Evolutionary conservation across 805 yeast genomes (phyloP).

Genomic region (Wickerhamiella azymoides): DNA sequence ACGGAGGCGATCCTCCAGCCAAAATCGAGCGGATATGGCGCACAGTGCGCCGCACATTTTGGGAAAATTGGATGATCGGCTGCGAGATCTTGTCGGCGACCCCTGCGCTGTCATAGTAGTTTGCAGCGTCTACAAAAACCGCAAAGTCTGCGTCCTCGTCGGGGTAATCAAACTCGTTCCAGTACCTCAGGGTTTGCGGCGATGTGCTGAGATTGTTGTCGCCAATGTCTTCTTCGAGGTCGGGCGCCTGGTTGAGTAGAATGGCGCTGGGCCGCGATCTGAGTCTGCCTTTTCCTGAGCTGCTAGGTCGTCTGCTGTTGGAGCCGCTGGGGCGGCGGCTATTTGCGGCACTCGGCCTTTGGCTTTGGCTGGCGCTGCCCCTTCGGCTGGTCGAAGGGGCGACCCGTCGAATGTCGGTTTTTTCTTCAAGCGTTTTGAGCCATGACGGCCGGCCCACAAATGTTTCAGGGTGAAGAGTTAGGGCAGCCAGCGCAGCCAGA

Average conservation of each 20-base stretch:
- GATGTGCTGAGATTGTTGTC: not conserved
- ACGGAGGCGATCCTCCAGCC: conserved; percentile 8
- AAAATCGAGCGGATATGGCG: conserved; percentile 7
- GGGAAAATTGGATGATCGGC: conserved; percentile 20
- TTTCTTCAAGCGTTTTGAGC: conserved; percentile 25
- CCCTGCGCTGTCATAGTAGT: conserved; percentile 21
- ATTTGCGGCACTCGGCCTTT: too few relatives aligned
- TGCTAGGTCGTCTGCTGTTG: not conserved
- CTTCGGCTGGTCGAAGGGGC: conserved; percentile 22
- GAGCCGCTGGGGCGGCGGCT: not conserved
- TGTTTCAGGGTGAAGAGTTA: conserved; percentile 22
- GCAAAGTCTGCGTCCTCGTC: conserved; percentile 30
- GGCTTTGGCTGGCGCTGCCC: too few relatives aligned
- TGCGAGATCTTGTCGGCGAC: conserved; percentile 23
- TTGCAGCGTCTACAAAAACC: conserved; percentile 23
- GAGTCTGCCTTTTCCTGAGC: not conserved
- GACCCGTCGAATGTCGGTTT: conserved; percentile 33
- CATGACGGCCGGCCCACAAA: conserved; percentile 29
- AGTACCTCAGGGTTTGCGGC: conserved; percentile 30
- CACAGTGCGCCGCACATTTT: conserved; percentile 17
- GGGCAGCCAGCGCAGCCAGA: conserved; percentile 26
- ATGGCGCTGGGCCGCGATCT: conserved; percentile 9
- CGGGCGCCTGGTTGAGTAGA: conserved; percentile 13
- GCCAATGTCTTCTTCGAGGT: not conserved
- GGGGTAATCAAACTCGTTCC: conserved; percentile 59